phyloP scores from a whole-genome alignment of 1,139 yeast genomes.

The Kluyveromyces sp. region DNA sequence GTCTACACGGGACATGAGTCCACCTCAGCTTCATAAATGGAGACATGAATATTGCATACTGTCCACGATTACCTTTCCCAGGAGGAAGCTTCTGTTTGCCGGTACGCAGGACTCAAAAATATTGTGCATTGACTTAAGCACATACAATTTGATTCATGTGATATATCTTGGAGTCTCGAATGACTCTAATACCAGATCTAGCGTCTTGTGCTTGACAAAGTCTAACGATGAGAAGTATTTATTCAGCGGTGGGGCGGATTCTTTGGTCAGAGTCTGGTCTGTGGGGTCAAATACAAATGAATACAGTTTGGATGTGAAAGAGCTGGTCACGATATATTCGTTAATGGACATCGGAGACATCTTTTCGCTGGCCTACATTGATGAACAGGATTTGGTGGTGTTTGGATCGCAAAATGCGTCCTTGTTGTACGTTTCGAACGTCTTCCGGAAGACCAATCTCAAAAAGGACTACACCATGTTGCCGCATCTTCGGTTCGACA shows the following conservation, averaged over 20 bases:
- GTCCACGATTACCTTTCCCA: conserved; percentile 65
- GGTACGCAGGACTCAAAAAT: conserved; percentile 94
- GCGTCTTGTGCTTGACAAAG: conserved; percentile 58
- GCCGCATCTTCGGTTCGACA: conserved; percentile 78
- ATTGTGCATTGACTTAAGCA: conserved; percentile 59
- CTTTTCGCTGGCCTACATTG: conserved; percentile 72
- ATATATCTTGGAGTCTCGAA: conserved; percentile 22
- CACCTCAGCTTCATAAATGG: conserved; percentile 63
- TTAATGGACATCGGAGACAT: conserved; percentile 88
- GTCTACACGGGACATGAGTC: conserved; percentile 11
- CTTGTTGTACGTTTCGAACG: conserved; percentile 57
- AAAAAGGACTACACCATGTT: conserved; percentile 31
- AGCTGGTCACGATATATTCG: conserved; percentile 68
- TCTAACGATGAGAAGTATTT: conserved; percentile 54
- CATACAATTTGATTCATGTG: conserved; percentile 41
- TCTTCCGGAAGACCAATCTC: conserved; percentile 22
- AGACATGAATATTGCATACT: conserved; percentile 63
- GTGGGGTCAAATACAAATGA: conserved; percentile 30
- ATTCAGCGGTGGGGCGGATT: conserved; percentile 86
- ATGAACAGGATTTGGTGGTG: conserved; percentile 52
- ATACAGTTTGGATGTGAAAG: conserved; percentile 30
- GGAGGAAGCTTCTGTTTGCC: conserved; percentile 58
- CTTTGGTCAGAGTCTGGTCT: conserved; percentile 81
- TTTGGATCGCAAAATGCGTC: conserved; percentile 93
- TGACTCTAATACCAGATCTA: conserved; percentile 45